These are phyloP conservation scores for Phoma sp. DNA, from an alignment of 2,329 filamentous ascomycete species.

Conservation along the genomic window DNA sequence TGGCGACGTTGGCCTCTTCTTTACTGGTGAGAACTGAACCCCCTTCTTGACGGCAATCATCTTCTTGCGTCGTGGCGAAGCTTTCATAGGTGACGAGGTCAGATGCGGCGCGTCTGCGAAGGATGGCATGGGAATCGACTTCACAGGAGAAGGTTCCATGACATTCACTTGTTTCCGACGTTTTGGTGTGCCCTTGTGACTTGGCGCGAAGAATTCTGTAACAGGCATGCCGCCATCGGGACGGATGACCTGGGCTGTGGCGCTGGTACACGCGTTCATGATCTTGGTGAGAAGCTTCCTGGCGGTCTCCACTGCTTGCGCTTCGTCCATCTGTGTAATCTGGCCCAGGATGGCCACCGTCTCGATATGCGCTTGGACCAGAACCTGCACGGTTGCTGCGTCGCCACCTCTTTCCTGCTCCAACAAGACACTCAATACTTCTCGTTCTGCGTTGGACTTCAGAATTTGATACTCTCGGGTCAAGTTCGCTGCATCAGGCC, in stretches of 20 bases:
- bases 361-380: conserved; percentile 91
- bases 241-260: conserved; percentile 84
- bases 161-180: conserved; percentile 62
- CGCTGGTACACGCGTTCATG: conserved; percentile 75
- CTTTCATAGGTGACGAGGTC: conserved; percentile 71
- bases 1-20: conserved; percentile 67
- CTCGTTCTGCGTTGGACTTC: conserved; percentile 80
- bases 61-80: conserved; percentile 82
- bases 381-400: conserved; percentile 76
- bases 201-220: conserved; percentile 71
- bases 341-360: conserved; percentile 83
- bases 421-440: conserved; percentile 75
- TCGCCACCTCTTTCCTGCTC: conserved; percentile 87
- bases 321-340: conserved; percentile 81
- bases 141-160: conserved; percentile 56
- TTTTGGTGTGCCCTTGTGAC: conserved; percentile 77
- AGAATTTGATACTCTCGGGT: conserved; percentile 84
- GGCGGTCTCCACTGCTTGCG: conserved; percentile 80
- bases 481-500: conserved; percentile 73
- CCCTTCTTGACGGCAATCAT: conserved; percentile 68
- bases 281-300: conserved; percentile 78
- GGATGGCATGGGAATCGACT: conserved; percentile 44
- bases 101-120: conserved; percentile 47
- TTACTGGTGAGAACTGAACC: conserved; percentile 80
- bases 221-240: conserved; percentile 75